Base-by-base conservation (phyloP, 2,329 filamentous ascomycete genomes). In the Alternaria sp. region DNA sequence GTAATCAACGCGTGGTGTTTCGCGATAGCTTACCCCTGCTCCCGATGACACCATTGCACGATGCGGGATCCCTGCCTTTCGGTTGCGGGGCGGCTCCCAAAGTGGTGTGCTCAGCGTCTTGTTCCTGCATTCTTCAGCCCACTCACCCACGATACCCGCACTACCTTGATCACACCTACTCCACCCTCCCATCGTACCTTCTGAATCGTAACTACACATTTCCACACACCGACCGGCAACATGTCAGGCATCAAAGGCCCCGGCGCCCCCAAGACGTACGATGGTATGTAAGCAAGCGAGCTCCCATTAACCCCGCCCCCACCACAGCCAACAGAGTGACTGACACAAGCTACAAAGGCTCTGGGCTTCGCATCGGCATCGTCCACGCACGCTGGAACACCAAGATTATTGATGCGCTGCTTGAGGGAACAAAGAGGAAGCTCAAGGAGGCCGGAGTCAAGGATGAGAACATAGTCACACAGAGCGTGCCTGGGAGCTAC, bases 311-410 rank as follows among this genome's bases (percentile, higher is more conserved):
- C 51, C 43, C 49, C 59, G 48, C 50, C 43, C 48, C 50, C 38
- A 49, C 49, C 36, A 50, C 30, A 44, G 57, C 45, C 44, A 46
- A 32, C 14, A 44, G 44, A 50, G 36, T 38, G 20, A 25, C 51
- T 69, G 58, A 69, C 62, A 49, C 4, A 41, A 20, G 14, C 22
- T n/a, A 12, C 16, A 6, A 52, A 84, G 82, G 83, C 68, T 81
- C 81, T 10, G 85, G 84, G 74, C 87, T 99, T 66, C 92, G 95
- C 76, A 90, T 99, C 77, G 94, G 92, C 77, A 98, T 99, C 77
- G 87, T 99, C 60, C 95, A 98, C 82, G 94, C 94, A 60, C 90
- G 95, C 74, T 99, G 95, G 95, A 99, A 99, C 83, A 86, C 85
- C 67, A 86, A 86, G 68, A 92, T 99, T 78, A 97, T 98, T 80